Evolutionary conservation across 2,329 filamentous ascomycete genomes (phyloP), one percentile per base, ranked within the genome.

Genomic region (Hawksworthiomyces lignivorus): DNA sequence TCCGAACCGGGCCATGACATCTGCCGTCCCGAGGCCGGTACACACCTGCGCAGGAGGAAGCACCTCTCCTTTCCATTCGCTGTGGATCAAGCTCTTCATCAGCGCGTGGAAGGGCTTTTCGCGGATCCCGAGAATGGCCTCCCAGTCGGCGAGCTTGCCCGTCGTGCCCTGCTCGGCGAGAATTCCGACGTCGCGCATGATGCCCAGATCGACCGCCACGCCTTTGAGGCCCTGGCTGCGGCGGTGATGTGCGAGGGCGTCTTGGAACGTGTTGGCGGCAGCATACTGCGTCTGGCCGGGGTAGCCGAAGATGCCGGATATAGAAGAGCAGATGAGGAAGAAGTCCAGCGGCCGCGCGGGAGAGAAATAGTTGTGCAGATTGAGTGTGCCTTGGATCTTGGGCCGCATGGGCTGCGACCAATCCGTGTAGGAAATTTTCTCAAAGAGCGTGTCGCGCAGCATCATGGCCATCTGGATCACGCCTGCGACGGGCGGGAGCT

Each of bases 401-500:
- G 49, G 46, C 3, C 30, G 36, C 8, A 48, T 8, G 2, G 46
- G 30, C 5, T 22, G 26, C 1, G 28, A 11, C 12, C 36, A 52
- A 5, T 50, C 44, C 1, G 41, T 37, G 3, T 37, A 20, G 1
- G 35, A 21, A 43, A 48, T 48, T 4, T 43, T 32, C 3, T 36
- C 28, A 15, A 48, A 46, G 7, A 41, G 29, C 14, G 29, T 30
- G 28, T 49, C 45, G 31, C 43, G 32, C 7, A 64, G 52, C 2
- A 69, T 62, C 64, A 70, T 67, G 3, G 64, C 61, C 4, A 56
- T 55, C 34, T 70, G 65, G 30, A 72, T 55, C 14, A 69, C 57
- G 9, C 68, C 68, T 27, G 55, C 53, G 19, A 70, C 57, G 2
- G 64, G 63, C 40, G 51, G 51, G 12, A 55, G 35, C 8, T 26